Conservation (phyloP, 495 filamentous ascomycete genomes). For the Lasiosphaeria miniovina region DNA sequence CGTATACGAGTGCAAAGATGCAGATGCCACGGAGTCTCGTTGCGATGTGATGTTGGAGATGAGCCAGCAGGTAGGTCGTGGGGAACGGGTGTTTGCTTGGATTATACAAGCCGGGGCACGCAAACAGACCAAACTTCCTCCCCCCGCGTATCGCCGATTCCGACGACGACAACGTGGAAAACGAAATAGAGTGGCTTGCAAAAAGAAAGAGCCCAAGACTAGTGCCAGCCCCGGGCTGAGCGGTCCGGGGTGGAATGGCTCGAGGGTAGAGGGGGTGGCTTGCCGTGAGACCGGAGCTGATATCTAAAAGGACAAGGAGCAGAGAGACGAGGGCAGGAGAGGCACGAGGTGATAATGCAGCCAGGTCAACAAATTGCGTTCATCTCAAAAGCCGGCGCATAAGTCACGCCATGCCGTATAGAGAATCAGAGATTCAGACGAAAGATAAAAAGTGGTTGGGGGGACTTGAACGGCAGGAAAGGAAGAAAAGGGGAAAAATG, state of each 20-base stretch:
- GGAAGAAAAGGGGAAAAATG: too few relatives aligned
- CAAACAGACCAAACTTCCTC: too few relatives aligned
- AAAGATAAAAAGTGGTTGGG: neutral
- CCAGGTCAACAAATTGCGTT: neutral
- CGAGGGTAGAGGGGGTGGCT: slow-evolving; percentile 4
- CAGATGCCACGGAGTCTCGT: too few relatives aligned
- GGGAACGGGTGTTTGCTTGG: too few relatives aligned
- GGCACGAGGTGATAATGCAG: neutral
- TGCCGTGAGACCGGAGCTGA: neutral
- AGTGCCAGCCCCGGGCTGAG: neutral
- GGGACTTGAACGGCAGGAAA: too few relatives aligned
- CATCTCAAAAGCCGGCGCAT: neutral
- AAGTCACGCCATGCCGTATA: neutral
- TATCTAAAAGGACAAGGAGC: neutral
- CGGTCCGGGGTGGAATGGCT: too few relatives aligned
- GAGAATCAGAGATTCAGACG: neutral
- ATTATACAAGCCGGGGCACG: too few relatives aligned
- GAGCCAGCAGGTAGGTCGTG: too few relatives aligned
- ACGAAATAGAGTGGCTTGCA: neutral
- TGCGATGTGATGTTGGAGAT: too few relatives aligned
- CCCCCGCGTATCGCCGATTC: too few relatives aligned
- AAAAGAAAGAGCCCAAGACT: neutral
- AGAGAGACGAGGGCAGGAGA: neutral
- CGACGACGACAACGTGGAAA: too few relatives aligned
- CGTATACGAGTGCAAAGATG: too few relatives aligned